Percentiles rank a stretch among this genome's conserved stretches.
phyloP scores from a whole-genome alignment of 2,329 filamentous ascomycete genomes.

The Aspergillus tanneri region DNA sequence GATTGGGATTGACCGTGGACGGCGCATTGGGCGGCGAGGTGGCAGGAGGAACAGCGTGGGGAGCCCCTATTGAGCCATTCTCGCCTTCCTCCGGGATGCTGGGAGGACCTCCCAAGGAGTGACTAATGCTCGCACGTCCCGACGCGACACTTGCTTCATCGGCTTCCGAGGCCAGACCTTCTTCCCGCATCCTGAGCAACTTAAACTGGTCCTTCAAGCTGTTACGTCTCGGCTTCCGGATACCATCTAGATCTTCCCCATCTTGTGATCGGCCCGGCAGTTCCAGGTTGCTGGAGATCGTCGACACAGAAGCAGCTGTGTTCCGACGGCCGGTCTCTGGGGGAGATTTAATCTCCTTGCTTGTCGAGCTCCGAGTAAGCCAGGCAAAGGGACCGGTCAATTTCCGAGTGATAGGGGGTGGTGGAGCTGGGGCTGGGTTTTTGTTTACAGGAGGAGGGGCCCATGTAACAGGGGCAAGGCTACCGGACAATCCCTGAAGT shows the following conservation, averaged over 20 bases:
- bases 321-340: constrained; percentile 59
- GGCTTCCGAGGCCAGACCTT: constrained; percentile 60
- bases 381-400: constrained; percentile 85
- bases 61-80: constrained; percentile 33
- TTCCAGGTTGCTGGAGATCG: constrained; percentile 76
- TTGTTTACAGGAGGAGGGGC: constrained; percentile 55
- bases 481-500: constrained; percentile 64
- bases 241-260: constrained; percentile 54
- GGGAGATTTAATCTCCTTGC: constrained; percentile 58
- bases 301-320: constrained; percentile 76
- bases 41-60: constrained; percentile 28
- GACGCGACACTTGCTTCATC: constrained; percentile 54
- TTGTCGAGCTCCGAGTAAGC: constrained; percentile 67
- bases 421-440: constrained; percentile 39
- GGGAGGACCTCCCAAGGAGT: constrained; percentile 49
- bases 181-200: constrained; percentile 70
- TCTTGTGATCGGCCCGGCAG: constrained; percentile 75
- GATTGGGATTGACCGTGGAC: constrained; percentile 63
- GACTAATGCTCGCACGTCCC: constrained; percentile 44
- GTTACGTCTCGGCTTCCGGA: constrained; percentile 54
- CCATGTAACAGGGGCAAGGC: constrained; percentile 72
- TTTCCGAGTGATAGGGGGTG: constrained; percentile 58
- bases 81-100: constrained; percentile 50
- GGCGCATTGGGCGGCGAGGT: constrained; percentile 53
- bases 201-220: constrained; percentile 79